phyloP scores from a whole-genome alignment of 208 protist genomes.

The Trypanosoma cruzi region DNA sequence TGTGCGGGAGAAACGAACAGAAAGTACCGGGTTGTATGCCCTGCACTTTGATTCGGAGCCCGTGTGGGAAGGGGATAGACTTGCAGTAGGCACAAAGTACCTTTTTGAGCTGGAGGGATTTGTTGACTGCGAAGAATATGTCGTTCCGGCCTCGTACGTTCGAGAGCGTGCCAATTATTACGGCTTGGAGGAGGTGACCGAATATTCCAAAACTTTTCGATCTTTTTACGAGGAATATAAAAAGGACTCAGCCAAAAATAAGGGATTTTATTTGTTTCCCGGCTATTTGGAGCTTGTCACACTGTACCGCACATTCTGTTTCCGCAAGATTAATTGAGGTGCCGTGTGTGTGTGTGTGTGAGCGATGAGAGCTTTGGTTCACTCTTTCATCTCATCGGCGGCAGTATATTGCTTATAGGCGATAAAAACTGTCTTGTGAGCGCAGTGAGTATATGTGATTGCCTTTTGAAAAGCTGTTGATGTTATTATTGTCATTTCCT shows the following conservation, averaged over 20 bases:
- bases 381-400: not conserved
- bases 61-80: conserved; percentile 25
- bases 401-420: too few species aligned
- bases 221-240: conserved; percentile 39
- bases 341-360: not conserved
- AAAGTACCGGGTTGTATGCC: conserved; percentile 21
- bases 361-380: not conserved
- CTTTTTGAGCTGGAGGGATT: conserved; percentile 86
- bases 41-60: conserved; percentile 27
- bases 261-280: conserved; percentile 48
- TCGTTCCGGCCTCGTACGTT: conserved; percentile 57
- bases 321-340: conserved; percentile 33
- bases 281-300: conserved; percentile 62
- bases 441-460: too few species aligned
- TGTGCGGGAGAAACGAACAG: conserved; percentile 34
- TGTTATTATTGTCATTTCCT: too few species aligned
- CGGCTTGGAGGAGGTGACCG: conserved; percentile 23
- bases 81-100: conserved; percentile 65
- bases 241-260: conserved; percentile 47
- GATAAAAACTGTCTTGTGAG: too few species aligned
- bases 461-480: not conserved
- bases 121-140: conserved; percentile 87
- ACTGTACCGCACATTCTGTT: conserved; percentile 72
- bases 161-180: conserved; percentile 27
- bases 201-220: conserved; percentile 29